Conservation (phyloP, 345 rosid species). For the Atalantia buxifolia region DNA sequence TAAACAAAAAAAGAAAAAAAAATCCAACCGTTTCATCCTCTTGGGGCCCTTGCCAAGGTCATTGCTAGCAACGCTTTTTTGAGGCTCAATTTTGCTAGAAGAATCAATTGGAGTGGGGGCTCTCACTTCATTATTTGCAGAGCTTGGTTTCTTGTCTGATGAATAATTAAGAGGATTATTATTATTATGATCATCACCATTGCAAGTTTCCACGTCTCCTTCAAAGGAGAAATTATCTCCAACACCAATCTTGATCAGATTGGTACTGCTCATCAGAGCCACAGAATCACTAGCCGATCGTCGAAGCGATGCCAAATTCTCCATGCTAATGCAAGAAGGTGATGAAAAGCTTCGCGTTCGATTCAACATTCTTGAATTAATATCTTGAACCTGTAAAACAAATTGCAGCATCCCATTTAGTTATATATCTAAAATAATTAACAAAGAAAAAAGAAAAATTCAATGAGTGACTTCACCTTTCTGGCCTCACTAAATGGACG, state of each 20-base stretch:
- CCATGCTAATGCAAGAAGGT: not conserved
- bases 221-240: not conserved
- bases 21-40: slow-evolving; percentile 1
- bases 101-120: not conserved
- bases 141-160: not conserved
- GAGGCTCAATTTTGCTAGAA: not conserved
- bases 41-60: not conserved
- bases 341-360: not conserved
- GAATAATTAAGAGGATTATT: not conserved
- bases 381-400: not conserved
- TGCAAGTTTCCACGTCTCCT: not conserved
- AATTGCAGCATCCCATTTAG: not conserved
- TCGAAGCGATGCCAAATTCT: not conserved
- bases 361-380: not conserved
- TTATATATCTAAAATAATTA: not conserved
- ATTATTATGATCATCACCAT: not conserved
- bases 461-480: not conserved
- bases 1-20: not conserved
- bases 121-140: not conserved
- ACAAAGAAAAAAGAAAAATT: not conserved
- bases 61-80: not conserved
- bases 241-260: not conserved
- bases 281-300: not conserved
- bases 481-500: not conserved
- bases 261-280: not conserved